phyloP scores from a whole-genome alignment of 225 moss, liverwort and hornwort species.

The Sphagnum tenellum region DNA sequence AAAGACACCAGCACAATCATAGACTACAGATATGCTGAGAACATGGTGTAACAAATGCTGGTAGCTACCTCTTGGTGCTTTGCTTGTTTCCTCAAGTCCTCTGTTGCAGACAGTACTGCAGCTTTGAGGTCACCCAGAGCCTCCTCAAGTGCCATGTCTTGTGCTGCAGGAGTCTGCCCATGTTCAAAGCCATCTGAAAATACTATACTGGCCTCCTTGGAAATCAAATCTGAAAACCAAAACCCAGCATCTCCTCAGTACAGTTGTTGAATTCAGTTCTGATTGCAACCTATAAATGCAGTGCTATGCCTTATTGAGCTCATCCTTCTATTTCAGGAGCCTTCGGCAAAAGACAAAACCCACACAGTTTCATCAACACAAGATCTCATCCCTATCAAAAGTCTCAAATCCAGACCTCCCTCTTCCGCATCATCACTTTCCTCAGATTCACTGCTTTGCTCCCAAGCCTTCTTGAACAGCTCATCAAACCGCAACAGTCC shows the following conservation, averaged over 20 bases:
- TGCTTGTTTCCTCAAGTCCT: conserved; percentile 45
- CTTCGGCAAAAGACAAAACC: no score
- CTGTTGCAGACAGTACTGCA: conserved; percentile 51
- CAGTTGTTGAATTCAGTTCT: no score
- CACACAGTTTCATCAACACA: no score
- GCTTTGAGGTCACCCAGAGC: conserved; percentile 73
- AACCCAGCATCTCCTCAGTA: no score
- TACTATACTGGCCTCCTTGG: conserved; percentile 41
- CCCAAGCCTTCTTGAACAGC: conserved; percentile 60
- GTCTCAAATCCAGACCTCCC: conserved; percentile 11
- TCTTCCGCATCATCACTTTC: conserved; percentile 25
- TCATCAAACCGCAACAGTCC: conserved; percentile 54
- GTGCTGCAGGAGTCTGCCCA: conserved; percentile 28
- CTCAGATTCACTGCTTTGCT: conserved; percentile 31
- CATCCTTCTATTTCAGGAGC: no score
- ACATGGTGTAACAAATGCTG: no score
- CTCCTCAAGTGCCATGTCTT: conserved; percentile 65
- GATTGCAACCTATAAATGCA: no score
- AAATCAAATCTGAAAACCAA: conserved; percentile 28
- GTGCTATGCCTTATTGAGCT: no score
- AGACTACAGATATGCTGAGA: no score
- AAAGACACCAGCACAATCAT: no score
- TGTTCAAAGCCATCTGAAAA: conserved; percentile 30
- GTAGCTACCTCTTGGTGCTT: conserved; percentile 49
- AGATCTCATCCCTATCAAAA: no score